Base-by-base conservation (phyloP, 805 yeast species). In the Sugiyamaella americana region DNA sequence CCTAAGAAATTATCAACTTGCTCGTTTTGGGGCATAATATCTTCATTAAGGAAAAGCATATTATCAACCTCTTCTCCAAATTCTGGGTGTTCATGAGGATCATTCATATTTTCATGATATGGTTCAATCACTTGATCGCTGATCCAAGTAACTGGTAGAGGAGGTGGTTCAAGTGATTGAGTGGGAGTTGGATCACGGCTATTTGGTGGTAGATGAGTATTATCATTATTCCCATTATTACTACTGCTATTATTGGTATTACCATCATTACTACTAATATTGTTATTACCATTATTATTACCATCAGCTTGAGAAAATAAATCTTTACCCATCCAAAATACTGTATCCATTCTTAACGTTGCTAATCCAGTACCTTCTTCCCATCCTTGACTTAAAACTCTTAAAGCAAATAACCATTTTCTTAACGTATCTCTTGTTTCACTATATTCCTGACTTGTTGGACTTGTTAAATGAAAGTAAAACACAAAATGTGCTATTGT, bases 311-410 rank as follows among this genome's bases (percentile, higher is more conserved):
- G 34, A 16, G 40, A 16, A 44, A 54, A 54, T 32, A 52, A 45
- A n/a, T 49, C 49, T 11, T 46, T 41, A 22, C 65, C 66, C 51
- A 54, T 56, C 54, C 63, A 60, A 35, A 64, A 62, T 11, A 62
- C 54, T 1, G 62, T 50, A 22, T 62, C 66, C 58, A 63, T 58
- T 4, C 66, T 46, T 42, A 58, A 53, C 2, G 57, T 53, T 1
- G 67, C 67, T 8, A 62, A 49, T n/a, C 67, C 66, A 21, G 66
- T 54, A 21, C 67, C 67, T 47, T 63, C 67, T 40, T 57, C 64
- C 68, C 68, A 64, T 1, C 63, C 61, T 35, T 61, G 62, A 30
- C 57, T 53, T 21, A 64, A 46, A 1, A 59, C 60, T 23, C 65
- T 55, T 26, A 64, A 29, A 8, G 64, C 59, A 56, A 58, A 60